Conservation (phyloP, 2,329 filamentous ascomycete species). For the Fusarium domesticum region DNA sequence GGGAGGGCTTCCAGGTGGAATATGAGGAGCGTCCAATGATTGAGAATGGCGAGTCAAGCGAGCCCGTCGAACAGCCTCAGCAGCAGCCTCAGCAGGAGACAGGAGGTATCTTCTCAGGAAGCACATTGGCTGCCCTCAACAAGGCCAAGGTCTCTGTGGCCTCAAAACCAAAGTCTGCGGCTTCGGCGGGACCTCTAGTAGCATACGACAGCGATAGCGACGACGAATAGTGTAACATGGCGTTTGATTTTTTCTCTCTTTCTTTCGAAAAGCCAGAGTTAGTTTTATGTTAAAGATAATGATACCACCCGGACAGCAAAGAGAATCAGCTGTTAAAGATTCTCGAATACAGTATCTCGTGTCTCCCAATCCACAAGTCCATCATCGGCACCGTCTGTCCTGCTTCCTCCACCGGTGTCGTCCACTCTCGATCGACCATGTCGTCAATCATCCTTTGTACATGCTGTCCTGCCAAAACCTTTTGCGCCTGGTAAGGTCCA, state of each 20-base stretch:
- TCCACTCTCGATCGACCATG: constrained; percentile 60
- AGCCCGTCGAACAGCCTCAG: constrained; percentile 31
- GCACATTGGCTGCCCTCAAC: constrained; percentile 76
- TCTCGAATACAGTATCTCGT: constrained; percentile 78
- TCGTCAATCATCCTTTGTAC: constrained; percentile 57
- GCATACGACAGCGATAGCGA: constrained; percentile 91
- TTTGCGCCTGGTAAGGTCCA: constrained; percentile 78
- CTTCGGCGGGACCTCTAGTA: constrained; percentile 69
- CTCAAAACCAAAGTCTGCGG: constrained; percentile 51
- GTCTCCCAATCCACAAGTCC: constrained; percentile 80
- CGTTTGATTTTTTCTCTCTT: constrained; percentile 21
- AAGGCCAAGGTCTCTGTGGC: constrained; percentile 53
- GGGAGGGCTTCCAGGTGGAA: constrained; percentile 61
- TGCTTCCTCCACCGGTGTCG: constrained; percentile 59
- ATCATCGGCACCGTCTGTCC: constrained; percentile 73
- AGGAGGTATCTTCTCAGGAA: constrained; percentile 74
- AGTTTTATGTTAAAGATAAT: constrained; percentile 27
- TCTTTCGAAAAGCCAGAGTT: constrained; percentile 24
- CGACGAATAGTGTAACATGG: constrained; percentile 43
- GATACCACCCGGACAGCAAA: constrained; percentile 28
- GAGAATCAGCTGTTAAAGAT: constrained; percentile 79
- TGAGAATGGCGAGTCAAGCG: constrained; percentile 51
- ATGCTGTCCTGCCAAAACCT: constrained; percentile 60
- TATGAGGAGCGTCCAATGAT: constrained; percentile 58
- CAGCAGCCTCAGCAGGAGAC: constrained; percentile 39